Conservation (phyloP, 2,329 filamentous ascomycete species). For the Fusarium algeriense region DNA sequence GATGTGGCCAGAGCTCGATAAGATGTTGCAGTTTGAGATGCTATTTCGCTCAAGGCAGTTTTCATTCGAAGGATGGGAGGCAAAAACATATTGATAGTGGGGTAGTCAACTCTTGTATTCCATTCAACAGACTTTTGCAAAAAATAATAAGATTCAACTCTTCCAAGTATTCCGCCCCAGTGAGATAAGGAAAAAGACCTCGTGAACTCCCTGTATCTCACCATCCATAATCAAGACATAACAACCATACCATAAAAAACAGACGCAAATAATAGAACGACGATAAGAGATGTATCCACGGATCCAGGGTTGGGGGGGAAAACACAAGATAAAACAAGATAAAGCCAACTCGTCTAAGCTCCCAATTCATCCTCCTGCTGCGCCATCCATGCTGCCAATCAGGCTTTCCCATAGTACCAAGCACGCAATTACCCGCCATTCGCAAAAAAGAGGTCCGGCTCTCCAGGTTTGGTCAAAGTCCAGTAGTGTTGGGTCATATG, state of each 20-base stretch:
- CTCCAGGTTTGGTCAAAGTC: constrained; percentile 2
- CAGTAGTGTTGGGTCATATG: not conserved
- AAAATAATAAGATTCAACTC: constrained; percentile 1
- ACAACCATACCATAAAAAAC: not conserved
- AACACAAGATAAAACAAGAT: not conserved
- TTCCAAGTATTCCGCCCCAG: not conserved
- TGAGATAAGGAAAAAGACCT: not conserved
- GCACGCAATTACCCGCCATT: not conserved
- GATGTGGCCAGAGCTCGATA: not conserved
- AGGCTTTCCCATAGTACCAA: not conserved
- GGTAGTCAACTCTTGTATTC: constrained; percentile 23
- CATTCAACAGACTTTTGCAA: constrained; percentile 33
- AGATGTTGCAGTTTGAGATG: not conserved
- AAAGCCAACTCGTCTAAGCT: not conserved
- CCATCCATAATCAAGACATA: not conserved
- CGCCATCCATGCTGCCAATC: not conserved
- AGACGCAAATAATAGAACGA: constrained; percentile 1
- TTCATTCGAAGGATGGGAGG: not conserved
- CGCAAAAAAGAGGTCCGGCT: not conserved
- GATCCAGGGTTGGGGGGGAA: constrained; percentile 3
- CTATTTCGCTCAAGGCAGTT: not conserved
- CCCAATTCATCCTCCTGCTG: not conserved
- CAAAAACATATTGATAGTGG: not conserved
- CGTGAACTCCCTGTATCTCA: constrained; percentile 23
- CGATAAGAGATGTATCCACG: constrained; percentile 11